A percentile compares a stretch with the other conserved stretches of the same genome.
Conservation (phyloP, 257 asterid species). For the Petunia secreta region DNA sequence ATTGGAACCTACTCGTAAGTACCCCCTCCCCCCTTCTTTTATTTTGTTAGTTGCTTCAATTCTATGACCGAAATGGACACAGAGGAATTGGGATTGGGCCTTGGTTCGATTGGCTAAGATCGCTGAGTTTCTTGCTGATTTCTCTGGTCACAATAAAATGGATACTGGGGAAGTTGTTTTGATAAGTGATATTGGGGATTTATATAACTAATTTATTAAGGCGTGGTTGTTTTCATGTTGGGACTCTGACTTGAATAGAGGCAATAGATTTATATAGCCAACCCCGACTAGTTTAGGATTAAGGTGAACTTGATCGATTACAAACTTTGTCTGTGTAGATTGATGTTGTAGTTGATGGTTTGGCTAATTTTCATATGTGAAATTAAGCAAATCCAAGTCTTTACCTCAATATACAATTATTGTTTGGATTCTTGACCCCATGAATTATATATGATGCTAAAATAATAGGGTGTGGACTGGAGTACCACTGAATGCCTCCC, state of each 20-base stretch:
- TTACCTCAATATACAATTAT: neutral
- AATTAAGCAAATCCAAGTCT: neutral
- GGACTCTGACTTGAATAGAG: neutral
- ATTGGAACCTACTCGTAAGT: slow-evolving; percentile 73
- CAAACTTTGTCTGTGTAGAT: neutral
- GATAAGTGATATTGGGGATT: neutral
- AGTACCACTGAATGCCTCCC: too few species aligned
- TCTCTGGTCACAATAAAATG: too few species aligned
- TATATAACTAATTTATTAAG: neutral
- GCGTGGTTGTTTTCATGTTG: neutral
- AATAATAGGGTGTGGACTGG: too few species aligned
- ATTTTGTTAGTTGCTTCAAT: neutral
- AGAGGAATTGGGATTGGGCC: too few species aligned
- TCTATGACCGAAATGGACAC: too few species aligned
- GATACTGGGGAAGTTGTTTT: neutral
- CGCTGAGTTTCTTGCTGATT: too few species aligned
- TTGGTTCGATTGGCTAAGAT: too few species aligned
- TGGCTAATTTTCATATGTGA: neutral
- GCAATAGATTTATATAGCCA: neutral
- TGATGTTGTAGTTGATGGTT: neutral
- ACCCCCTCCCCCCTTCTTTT: too few species aligned
- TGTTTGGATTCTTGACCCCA: neutral
- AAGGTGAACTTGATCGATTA: neutral
- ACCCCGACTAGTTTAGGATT: neutral
- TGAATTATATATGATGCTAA: neutral